phyloP scores from a whole-genome alignment of 306 rosid species.

The Alnus glutinosa region DNA sequence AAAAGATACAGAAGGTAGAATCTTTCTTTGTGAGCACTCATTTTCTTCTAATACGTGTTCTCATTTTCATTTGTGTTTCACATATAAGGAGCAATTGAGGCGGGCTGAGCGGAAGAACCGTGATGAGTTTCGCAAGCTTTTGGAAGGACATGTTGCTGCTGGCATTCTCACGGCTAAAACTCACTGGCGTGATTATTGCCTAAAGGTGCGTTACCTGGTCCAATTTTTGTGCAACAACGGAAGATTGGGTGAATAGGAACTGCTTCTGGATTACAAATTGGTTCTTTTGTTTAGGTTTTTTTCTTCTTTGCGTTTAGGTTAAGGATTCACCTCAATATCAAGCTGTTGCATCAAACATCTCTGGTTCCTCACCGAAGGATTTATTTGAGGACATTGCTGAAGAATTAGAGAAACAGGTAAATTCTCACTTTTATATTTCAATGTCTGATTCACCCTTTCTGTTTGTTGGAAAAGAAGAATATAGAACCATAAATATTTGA shows the following conservation, averaged over 20 bases:
- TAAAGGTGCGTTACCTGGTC: conserved; percentile 54
- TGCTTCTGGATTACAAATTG: conserved; percentile 22
- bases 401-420: conserved; percentile 80
- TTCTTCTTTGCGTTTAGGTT: conserved; percentile 50
- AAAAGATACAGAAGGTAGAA: conserved; percentile 74
- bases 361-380: conserved; percentile 97
- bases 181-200: conserved; percentile 88
- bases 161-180: conserved; percentile 84
- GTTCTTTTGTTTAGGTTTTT: conserved; percentile 13
- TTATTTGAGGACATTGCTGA: conserved; percentile 82
- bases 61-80: conserved; percentile 23
- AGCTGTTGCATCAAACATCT: conserved; percentile 83
- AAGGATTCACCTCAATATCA: conserved; percentile 87
- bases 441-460: conserved; percentile 2
- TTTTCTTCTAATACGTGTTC: conserved; percentile 27
- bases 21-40: conserved; percentile 18
- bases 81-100: conserved; percentile 64
- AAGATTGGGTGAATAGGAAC: neutral
- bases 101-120: conserved; percentile 95
- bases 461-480: neutral
- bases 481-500: neutral
- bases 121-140: conserved; percentile 83
- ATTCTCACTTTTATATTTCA: conserved; percentile 13
- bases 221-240: neutral
- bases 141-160: conserved; percentile 72